Percentiles rank a stretch among this genome's conserved stretches.
phyloP scores from a whole-genome alignment of 2,329 filamentous ascomycete species.

The Xylaria sp. region DNA sequence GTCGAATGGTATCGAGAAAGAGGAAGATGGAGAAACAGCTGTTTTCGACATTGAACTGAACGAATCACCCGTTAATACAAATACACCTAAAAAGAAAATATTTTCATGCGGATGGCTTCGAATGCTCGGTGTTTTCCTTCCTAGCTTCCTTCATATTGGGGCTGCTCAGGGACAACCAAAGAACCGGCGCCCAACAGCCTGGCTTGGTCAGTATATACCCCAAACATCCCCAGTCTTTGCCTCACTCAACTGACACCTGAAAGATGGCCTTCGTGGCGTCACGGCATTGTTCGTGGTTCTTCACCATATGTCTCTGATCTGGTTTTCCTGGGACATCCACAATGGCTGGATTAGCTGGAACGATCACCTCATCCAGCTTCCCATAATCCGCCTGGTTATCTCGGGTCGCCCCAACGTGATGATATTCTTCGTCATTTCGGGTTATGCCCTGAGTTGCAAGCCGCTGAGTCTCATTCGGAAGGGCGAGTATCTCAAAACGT shows the following conservation, averaged over 20 bases:
- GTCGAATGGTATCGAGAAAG: slow-evolving; percentile 27
- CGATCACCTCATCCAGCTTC: slow-evolving; percentile 50
- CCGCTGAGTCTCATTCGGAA: slow-evolving; percentile 48
- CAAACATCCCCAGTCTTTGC: background rate
- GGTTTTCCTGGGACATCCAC: slow-evolving; percentile 48
- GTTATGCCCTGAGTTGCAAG: slow-evolving; percentile 54
- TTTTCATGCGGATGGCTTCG: slow-evolving; percentile 10
- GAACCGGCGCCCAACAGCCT: slow-evolving; percentile 44
- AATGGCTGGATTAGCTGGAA: slow-evolving; percentile 42
- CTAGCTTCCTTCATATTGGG: slow-evolving; percentile 38
- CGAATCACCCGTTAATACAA: background rate
- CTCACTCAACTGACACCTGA: slow-evolving; percentile 9
- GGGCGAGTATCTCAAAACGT: slow-evolving; percentile 39
- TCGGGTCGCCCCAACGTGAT: slow-evolving; percentile 54
- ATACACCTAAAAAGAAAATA: background rate
- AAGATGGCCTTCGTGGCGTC: slow-evolving; percentile 65
- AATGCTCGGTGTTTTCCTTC: slow-evolving; percentile 35
- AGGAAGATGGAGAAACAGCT: slow-evolving; percentile 21
- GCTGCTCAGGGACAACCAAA: background rate
- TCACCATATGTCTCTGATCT: slow-evolving; percentile 55
- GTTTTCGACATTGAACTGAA: background rate
- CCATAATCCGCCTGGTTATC: slow-evolving; percentile 53
- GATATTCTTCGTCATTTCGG: slow-evolving; percentile 57
- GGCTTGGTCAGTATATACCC: slow-evolving; percentile 42
- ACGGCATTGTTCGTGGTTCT: slow-evolving; percentile 66